These are phyloP conservation scores for Hippophae gyantsensis DNA, from an alignment of 306 rosid species.

Conservation along the genomic window DNA sequence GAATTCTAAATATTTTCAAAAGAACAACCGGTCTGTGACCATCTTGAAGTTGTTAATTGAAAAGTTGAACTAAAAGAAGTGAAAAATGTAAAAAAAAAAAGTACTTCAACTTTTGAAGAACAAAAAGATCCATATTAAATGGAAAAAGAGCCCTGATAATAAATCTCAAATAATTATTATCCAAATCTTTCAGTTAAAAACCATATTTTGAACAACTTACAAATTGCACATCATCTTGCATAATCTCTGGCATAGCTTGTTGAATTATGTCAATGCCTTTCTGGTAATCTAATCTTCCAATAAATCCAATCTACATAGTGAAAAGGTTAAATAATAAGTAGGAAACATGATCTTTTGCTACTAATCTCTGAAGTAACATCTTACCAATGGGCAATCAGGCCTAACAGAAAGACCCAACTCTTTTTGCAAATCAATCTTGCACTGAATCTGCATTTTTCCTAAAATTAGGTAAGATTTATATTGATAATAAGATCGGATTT, in stretches of 20 bases:
- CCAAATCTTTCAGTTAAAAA: too few relatives aligned
- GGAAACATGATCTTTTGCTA: conserved; percentile 5
- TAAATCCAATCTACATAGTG: conserved; percentile 66
- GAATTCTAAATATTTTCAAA: too few relatives aligned
- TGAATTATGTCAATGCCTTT: conserved; percentile 78
- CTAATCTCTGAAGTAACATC: conserved; percentile 6
- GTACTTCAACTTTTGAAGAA: too few relatives aligned
- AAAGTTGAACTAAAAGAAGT: too few relatives aligned
- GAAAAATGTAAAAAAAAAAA: too few relatives aligned
- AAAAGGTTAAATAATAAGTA: conserved; percentile 19
- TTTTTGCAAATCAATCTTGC: conserved; percentile 72
- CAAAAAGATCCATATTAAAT: too few relatives aligned
- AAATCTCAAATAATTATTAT: too few relatives aligned
- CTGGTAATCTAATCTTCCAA: conserved; percentile 83
- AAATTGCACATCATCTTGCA: conserved; percentile 75
- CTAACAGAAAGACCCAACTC: conserved; percentile 68
- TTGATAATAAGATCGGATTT: background rate
- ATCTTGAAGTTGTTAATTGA: too few relatives aligned
- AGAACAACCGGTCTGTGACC: too few relatives aligned
- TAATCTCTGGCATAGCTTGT: conserved; percentile 47
- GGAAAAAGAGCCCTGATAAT: too few relatives aligned
- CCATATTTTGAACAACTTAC: conserved; percentile 33
- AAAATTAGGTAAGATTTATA: conserved; percentile 14
- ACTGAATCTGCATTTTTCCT: conserved; percentile 37
- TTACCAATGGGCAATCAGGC: conserved; percentile 74